Evolutionary conservation across 768 basidiomycete species (phyloP).

Genomic region (Tephrocybe sp.): DNA sequence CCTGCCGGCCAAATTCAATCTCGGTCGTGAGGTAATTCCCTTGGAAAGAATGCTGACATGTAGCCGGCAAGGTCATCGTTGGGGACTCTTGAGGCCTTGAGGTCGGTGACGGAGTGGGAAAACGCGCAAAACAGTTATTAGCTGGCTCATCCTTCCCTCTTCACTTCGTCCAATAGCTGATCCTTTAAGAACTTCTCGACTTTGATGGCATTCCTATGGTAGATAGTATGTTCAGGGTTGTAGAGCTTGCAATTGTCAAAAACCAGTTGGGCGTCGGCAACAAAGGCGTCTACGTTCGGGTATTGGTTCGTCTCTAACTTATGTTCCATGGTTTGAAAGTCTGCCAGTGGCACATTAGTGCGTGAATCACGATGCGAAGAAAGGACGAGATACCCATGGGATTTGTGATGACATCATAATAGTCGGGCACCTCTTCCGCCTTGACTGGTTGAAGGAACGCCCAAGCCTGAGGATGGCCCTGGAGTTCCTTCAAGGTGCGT

Average conservation of each 20-base stretch:
- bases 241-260: slow-evolving; percentile 88
- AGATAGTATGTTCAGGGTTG: slow-evolving; percentile 78
- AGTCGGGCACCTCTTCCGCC: slow-evolving; percentile 76
- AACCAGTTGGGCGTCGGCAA: slow-evolving; percentile 78
- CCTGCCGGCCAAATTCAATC: too few relatives aligned
- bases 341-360: slow-evolving; percentile 36
- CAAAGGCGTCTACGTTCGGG: slow-evolving; percentile 65
- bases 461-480: slow-evolving; percentile 80
- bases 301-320: slow-evolving; percentile 92
- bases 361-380: too few relatives aligned
- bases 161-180: slow-evolving; percentile 34
- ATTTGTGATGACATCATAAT: slow-evolving; percentile 82
- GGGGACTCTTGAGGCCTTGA: too few relatives aligned
- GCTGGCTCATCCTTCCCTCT: slow-evolving; percentile 25
- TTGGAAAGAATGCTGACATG: too few relatives aligned
- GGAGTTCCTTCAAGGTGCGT: slow-evolving; percentile 73
- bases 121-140: too few relatives aligned
- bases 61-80: too few relatives aligned
- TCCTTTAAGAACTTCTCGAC: slow-evolving; percentile 78
- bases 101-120: too few relatives aligned
- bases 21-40: too few relatives aligned
- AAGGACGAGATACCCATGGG: slow-evolving; percentile 78
- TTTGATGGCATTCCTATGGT: slow-evolving; percentile 80
- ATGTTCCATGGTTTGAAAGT: slow-evolving; percentile 82
- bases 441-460: slow-evolving; percentile 84